Evolutionary conservation across 225 moss, liverwort and hornwort genomes (phyloP).

Genomic region (Straminergon stramineum): DNA sequence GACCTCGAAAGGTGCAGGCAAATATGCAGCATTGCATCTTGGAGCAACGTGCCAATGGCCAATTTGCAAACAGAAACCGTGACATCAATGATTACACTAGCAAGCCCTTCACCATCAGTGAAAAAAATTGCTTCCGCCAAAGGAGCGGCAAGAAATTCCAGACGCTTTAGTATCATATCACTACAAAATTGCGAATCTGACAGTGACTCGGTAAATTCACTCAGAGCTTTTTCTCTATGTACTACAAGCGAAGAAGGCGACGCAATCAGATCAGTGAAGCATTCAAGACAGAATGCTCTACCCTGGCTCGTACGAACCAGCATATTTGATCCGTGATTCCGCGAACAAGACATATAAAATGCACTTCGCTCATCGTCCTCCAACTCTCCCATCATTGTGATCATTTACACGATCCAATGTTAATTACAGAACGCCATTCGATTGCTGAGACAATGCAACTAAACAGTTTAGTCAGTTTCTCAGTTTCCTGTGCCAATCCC

Average conservation of each 20-base stretch:
- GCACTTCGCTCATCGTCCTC: slow-evolving; percentile 7
- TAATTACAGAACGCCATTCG: not conserved
- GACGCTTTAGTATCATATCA: slow-evolving; percentile 35
- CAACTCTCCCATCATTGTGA: slow-evolving; percentile 11
- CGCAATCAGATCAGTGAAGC: slow-evolving; percentile 44
- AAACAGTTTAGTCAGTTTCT: not conserved
- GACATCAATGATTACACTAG: slow-evolving; percentile 25
- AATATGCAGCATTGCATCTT: slow-evolving; percentile 51
- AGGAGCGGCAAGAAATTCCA: slow-evolving; percentile 42
- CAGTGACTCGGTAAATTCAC: slow-evolving; percentile 40
- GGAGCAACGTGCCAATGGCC: slow-evolving; percentile 31
- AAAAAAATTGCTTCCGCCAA: slow-evolving; percentile 52
- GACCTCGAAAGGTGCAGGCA: slow-evolving; percentile 35
- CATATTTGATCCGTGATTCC: slow-evolving; percentile 19
- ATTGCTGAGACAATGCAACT: not conserved
- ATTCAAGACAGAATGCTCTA: slow-evolving; percentile 52
- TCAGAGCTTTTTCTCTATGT: slow-evolving; percentile 37
- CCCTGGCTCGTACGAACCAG: slow-evolving; percentile 16
- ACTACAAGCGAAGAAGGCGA: slow-evolving; percentile 47
- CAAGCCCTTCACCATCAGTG: slow-evolving; percentile 32
- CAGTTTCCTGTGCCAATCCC: not conserved
- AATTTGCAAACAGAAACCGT: slow-evolving; percentile 41
- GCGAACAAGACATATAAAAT: slow-evolving; percentile 10
- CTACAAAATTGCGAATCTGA: slow-evolving; percentile 37
- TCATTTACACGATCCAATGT: not conserved